Evolutionary conservation across 805 yeast species (phyloP).

Genomic region (Yarrowia sp.): DNA sequence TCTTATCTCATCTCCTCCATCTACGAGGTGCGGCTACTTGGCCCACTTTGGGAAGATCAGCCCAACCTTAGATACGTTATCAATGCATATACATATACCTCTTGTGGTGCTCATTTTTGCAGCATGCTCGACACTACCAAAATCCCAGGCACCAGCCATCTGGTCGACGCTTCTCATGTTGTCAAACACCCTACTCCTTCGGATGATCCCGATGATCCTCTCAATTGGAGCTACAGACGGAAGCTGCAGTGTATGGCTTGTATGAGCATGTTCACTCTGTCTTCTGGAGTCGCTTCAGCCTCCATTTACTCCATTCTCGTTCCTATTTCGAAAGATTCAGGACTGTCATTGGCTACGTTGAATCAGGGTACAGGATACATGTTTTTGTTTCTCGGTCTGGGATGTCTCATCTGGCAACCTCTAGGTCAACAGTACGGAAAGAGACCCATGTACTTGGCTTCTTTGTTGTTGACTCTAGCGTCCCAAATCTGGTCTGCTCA

Average conservation of each 20-base stretch:
- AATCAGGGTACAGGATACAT: conserved; percentile 51
- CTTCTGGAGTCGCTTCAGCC: conserved; percentile 50
- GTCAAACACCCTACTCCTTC: conserved; percentile 66
- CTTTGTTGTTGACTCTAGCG: conserved; percentile 42
- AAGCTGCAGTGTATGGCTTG: conserved; percentile 47
- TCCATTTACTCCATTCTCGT: conserved; percentile 49
- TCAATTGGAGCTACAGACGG: conserved; percentile 56
- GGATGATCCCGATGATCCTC: conserved; percentile 66
- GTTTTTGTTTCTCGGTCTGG: conserved; percentile 52
- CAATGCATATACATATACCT: too few species aligned
- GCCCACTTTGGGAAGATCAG: too few species aligned
- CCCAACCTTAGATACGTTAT: too few species aligned
- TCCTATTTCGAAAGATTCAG: conserved; percentile 41
- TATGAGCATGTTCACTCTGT: conserved; percentile 43
- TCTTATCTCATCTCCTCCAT: too few species aligned
- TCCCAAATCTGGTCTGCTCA: conserved; percentile 47
- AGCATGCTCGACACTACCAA: conserved; percentile 16
- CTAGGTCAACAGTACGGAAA: conserved; percentile 50
- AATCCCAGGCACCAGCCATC: conserved; percentile 32
- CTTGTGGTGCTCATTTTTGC: too few species aligned
- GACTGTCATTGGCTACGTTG: conserved; percentile 43
- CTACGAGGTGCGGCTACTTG: too few species aligned
- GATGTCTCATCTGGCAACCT: conserved; percentile 54
- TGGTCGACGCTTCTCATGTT: conserved; percentile 34
- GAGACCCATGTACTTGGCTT: conserved; percentile 46